Evolutionary conservation across 805 yeast species (phyloP), one percentile per base, ranked within the genome.

Genomic region (Yarrowia porcina): DNA sequence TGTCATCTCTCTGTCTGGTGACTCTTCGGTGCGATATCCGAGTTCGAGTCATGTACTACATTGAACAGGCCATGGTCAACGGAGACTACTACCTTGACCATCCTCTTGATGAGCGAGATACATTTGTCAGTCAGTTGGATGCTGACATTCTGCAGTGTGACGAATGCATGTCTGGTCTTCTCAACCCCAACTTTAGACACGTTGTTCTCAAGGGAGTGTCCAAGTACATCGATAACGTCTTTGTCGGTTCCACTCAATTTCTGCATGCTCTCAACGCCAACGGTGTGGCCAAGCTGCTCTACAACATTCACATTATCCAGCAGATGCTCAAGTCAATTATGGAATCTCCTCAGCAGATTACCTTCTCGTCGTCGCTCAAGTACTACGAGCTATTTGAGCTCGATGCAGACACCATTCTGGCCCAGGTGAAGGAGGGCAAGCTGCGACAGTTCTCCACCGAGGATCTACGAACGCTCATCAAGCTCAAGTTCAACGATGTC

Each of bases 281-380:
- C 65, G 92, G 93, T 33, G 77, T 86, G 63, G 80, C 82, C 67
- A 80, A 82, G 66, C 75, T 88, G 65, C 74, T 83, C 64, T 76
- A 83, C 67, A 87, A 87, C 70, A 82, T 88, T 20, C 77, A 83
- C 60, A 84, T 87, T 0, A 73, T 87, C 44, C 90, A 86, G 73
- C 92, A 87, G 70, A 82, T 85, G 81, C 77, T 88, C 63, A 79
- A 88, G 64, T 83, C 82, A 64, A 78, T 87, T 33, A 79, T 82
- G 70, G 70, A 72, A 23, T 77, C 78, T 64, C 84, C 87, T 0
- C 80, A 80, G 38, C 76, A 76, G 18, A 83, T 85, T 13, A 81
- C 83, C 65, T 85, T 87, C 69, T 70, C 78, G 23, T 73, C 77
- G 27, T 79, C 88, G 1, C 75, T 85, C 4, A 70, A 75, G 15